A percentile compares a stretch with the other conserved stretches of the same genome.
phyloP scores from a whole-genome alignment of 202 grass and related monocot species.

The Elaeis oleifera region DNA sequence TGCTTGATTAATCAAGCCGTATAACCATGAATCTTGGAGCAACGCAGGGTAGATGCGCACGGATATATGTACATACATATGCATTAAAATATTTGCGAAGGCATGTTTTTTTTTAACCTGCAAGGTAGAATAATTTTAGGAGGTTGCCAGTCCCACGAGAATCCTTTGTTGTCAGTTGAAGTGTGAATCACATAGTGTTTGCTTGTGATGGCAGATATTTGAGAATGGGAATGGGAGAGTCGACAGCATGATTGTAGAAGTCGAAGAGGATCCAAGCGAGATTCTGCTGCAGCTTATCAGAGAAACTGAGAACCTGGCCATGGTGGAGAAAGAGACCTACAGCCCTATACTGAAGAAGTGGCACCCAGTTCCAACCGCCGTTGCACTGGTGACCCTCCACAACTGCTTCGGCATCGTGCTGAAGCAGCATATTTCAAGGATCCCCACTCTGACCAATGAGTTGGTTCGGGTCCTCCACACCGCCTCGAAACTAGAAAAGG shows the following conservation, averaged over 20 bases:
- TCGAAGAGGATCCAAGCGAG: conserved; percentile 59
- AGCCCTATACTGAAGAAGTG: conserved; percentile 22
- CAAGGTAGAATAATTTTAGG: no score
- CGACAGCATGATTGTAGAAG: conserved; percentile 73
- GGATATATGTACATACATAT: no score
- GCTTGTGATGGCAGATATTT: conserved; percentile 28
- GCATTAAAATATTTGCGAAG: no score
- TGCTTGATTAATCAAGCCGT: no score
- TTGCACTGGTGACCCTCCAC: conserved; percentile 19
- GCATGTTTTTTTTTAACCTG: no score
- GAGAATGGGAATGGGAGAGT: conserved; percentile 39
- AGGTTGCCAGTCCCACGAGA: no score
- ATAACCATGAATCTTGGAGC: no score
- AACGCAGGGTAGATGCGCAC: no score
- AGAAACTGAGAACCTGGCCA: conserved; percentile 41
- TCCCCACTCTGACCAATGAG: conserved; percentile 14
- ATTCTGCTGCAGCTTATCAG: conserved; percentile 36
- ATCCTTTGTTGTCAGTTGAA: no score
- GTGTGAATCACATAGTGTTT: neutral
- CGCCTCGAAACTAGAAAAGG: conserved; percentile 19
- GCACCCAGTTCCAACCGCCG: conserved; percentile 10
- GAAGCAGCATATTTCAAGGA: conserved; percentile 5
- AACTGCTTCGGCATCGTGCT: conserved; percentile 8
- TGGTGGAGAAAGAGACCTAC: conserved; percentile 31
- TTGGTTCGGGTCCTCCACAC: conserved; percentile 2